Base-by-base conservation (phyloP, 305 asterid species). In the Plantago coronopus region DNA sequence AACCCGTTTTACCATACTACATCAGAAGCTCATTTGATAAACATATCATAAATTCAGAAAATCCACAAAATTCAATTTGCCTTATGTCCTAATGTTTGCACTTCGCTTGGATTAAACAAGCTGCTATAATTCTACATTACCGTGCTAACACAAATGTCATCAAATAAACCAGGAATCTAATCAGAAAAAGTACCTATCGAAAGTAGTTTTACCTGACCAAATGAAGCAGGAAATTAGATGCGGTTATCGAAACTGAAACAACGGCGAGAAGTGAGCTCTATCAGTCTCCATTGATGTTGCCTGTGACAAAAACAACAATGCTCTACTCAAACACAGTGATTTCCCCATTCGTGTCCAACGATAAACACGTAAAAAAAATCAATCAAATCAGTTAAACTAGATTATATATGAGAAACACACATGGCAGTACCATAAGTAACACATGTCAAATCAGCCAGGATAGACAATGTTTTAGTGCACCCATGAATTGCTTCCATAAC, bases 401-500 rank as follows among this genome's bases (percentile, higher is more conserved):
- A n/a, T n/a, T n/a, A n/a, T n/a, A n/a, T n/a, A n/a, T n/a, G n/a
- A n/a, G n/a, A n/a, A n/a, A 59, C 31, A 71, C 18, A 44, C 8
- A 57, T 64, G 42, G 22, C 61, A 53, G 57, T 87, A 93, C 99
- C 95, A 72, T 97, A 93, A 66, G 94, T 59, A 69, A 67, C 81
- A 70, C 99, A 89, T 57, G 76, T 68, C 77, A 87, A 65, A 64
- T 89, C 97, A 60, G 97, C 83, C 75, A 72, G 59, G 81, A 89
- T 80, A 42, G 84, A 66, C 42, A 93, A 58, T 12, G 91, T 93
- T 72, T 78, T 93, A 74, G 76, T 17, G 86, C 99, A 93, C 67
- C 97, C 96, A 68, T 93, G 96, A 61, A 93, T 94, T 70, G 99
- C 99, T 81, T 93, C 97, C 97, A 93, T 93, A 70, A 93, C 89